Evolutionary conservation across 495 filamentous ascomycete species (phyloP), one percentile per base, ranked within the genome.

Genomic region (Lophiotrema nucula): DNA sequence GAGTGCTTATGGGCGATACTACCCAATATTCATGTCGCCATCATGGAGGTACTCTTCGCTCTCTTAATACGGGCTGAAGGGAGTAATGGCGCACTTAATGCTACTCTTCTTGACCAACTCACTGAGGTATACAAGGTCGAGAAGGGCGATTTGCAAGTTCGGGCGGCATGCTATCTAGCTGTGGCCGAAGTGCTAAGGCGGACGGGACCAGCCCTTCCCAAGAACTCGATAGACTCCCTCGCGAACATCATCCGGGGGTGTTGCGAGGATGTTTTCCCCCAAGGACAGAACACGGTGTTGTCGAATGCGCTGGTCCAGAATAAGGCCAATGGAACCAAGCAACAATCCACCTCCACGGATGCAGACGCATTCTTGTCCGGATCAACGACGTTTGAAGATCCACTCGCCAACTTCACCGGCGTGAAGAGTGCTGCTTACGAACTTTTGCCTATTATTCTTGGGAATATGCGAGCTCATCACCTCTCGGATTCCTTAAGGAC

Each of bases 1-100:
- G 88, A 92, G 58, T 77, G 79, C 39, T 74, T 96, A 11, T 89
- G 83, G 78, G 70, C 76, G 22, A 78, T 82, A 27, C 72, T 96
- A 4, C 89, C 90, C 24, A 76, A 80, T 21, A 82, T 96, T 58
- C 89, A 96, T 60, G 69, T 81, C 33, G 81, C 86, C 12, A 80
- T 82, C 31, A 72, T 93, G 52, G 73, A 77, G 21, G 61, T 95
- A 4, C 73, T 87, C 47, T 59, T 73, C 8, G 67, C 72, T 25
- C 54, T 90, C 42, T 62, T 82, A 27, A 62, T 74, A 46, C 77
- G 84, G 12, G 69, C 92, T 8, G 76, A 76, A 38, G 70, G 71
- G 8, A 77, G 73, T 46, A 75, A 79, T 23, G 52, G 82, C 23
- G 71, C 87, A 0, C 59, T 88, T 0, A 73, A 76, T 13, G 78